Evolutionary conservation across 129 eudicot genomes (phyloP).

Genomic region (Apium graveolens): DNA sequence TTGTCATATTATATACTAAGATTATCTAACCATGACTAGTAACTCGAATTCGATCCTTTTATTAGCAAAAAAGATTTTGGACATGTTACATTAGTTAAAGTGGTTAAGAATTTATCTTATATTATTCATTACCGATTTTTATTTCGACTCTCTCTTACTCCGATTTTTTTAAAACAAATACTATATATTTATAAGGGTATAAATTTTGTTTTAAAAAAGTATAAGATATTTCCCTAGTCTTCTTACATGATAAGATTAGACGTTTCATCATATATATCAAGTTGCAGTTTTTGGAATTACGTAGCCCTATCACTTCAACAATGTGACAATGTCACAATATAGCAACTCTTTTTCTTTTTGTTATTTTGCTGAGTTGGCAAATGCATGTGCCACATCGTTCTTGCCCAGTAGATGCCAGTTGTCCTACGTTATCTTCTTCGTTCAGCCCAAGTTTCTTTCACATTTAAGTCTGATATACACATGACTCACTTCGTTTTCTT

Average conservation of each 20-base stretch:
- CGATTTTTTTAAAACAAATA: too few relatives aligned
- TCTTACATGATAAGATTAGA: background rate
- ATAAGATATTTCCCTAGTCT: too few relatives aligned
- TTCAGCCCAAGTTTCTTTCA: background rate
- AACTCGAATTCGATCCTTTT: too few relatives aligned
- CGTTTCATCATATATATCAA: background rate
- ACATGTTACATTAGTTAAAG: too few relatives aligned
- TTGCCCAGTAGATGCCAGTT: slow-evolving; percentile 3
- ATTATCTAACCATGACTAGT: too few relatives aligned
- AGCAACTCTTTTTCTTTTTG: background rate
- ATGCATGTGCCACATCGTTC: slow-evolving; percentile 1
- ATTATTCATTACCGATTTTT: too few relatives aligned
- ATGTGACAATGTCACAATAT: background rate
- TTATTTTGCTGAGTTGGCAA: slow-evolving; percentile 1
- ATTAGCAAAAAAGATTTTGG: too few relatives aligned
- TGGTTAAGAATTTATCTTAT: too few relatives aligned
- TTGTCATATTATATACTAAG: too few relatives aligned
- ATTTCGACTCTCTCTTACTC: too few relatives aligned
- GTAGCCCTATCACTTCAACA: background rate
- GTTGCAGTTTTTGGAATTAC: background rate
- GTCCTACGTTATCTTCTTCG: background rate
- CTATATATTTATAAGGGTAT: too few relatives aligned
- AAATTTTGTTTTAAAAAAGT: too few relatives aligned
- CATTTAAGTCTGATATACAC: background rate
- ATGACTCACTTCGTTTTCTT: background rate